Base-by-base conservation (phyloP, 768 basidiomycete species). In the Pleurotus eryngii region DNA sequence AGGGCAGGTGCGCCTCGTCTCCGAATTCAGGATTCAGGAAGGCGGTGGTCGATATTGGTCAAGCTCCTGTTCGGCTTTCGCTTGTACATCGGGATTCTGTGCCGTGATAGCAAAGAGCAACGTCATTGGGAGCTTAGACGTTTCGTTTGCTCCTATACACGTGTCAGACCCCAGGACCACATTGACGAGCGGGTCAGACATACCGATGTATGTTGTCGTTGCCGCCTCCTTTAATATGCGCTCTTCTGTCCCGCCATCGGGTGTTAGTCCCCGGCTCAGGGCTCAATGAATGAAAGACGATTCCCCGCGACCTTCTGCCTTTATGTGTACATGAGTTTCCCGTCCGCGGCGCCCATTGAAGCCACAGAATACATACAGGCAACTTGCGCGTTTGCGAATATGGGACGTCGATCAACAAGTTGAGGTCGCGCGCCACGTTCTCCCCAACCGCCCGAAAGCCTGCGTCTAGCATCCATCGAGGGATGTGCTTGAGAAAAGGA, bases 381-480 rank as follows among this genome's bases (percentile, higher is more conserved):
- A 60, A 54, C 46, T 58, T 70, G 17, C 64, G 56, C 14, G 68
- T 63, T 5, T 60, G 65, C 11, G 53, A 40, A 53, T 65, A 81
- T 0, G 79, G 78, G 8, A 67, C 57, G 14, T 75, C 69, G 8
- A 71, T 64, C 63, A 79, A 72, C 22, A 70, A 64, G 7, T 70
- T 58, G 72, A 68, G 3, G 69, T 61, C 38, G 65, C 64, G n/a
- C 69, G 68, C 81, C 81, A 84, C 12, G 61, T 56, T 1, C 55
- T 64, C 0, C 82, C 84, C 54, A 81, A 78, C 24, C 72, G 71
- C 63, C 81, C 74, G 75, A 22, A 86, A 88, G 0, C 75, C 75
- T 0, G 82, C 78, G 14, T 84, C 86, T 3, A 86, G 86, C 35
- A 82, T 63, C 81, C 81, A 88, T 46, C 64, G 62, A 0, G 87